A percentile compares a stretch with the other conserved stretches of the same genome.
phyloP scores from a whole-genome alignment of 2,329 filamentous ascomycete species.

The Zymoseptoria ardabiliae region DNA sequence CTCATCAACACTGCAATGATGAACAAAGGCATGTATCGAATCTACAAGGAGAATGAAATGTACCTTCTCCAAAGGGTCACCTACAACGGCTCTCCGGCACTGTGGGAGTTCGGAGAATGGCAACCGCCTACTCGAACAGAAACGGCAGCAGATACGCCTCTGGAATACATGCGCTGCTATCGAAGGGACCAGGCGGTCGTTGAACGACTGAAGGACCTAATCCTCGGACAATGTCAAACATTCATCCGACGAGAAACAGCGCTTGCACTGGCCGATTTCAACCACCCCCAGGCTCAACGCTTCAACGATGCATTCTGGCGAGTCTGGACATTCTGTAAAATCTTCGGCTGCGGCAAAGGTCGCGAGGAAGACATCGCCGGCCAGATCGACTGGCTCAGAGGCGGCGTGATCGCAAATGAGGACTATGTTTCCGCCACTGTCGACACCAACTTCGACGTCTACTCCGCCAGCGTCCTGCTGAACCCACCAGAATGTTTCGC shows the following conservation, averaged over 20 bases:
- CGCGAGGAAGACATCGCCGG: conserved; percentile 53
- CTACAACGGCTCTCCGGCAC: conserved; percentile 48
- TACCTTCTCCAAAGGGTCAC: conserved; percentile 45
- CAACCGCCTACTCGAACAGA: conserved; percentile 43
- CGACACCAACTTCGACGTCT: conserved; percentile 40
- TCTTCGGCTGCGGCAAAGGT: conserved; percentile 53
- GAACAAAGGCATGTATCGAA: conserved; percentile 49
- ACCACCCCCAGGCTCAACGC: conserved; percentile 39
- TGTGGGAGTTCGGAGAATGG: conserved; percentile 55
- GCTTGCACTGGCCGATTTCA: conserved; percentile 44
- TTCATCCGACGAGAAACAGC: conserved; percentile 52
- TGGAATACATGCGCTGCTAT: conserved; percentile 46
- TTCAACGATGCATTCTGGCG: conserved; percentile 58
- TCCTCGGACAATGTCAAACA: conserved; percentile 49
- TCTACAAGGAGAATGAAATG: conserved; percentile 52
- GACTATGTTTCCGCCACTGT: conserved; percentile 40
- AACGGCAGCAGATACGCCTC: conserved; percentile 48
- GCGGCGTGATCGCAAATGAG: conserved; percentile 46
- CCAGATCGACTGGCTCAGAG: conserved; percentile 57
- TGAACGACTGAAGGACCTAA: conserved; percentile 47
- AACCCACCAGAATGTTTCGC: conserved; percentile 53
- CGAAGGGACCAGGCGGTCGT: conserved; percentile 48
- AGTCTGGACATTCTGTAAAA: conserved; percentile 58
- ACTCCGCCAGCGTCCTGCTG: conserved; percentile 47
- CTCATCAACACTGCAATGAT: conserved; percentile 49